These are phyloP conservation scores for Periglandula ipomoeae DNA, from an alignment of 2,329 filamentous ascomycete species.

Conservation along the genomic window DNA sequence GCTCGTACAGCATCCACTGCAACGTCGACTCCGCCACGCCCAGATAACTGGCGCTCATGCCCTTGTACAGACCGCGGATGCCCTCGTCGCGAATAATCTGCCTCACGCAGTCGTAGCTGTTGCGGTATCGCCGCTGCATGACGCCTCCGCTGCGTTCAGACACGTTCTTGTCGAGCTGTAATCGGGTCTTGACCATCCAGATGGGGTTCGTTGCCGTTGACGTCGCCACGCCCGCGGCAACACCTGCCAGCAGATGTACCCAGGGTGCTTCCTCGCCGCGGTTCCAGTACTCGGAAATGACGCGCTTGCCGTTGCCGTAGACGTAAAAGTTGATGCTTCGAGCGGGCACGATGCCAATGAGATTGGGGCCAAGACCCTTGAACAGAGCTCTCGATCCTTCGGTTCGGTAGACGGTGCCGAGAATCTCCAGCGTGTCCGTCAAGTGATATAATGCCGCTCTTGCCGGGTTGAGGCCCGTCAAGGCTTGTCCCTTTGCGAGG, in stretches of 20 bases:
- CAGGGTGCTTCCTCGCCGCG: conserved; percentile 58
- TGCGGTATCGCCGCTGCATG: conserved; percentile 63
- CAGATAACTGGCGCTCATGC: conserved; percentile 83
- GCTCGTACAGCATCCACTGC: conserved; percentile 92
- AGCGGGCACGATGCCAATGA: conserved; percentile 82
- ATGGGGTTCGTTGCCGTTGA: conserved; percentile 92
- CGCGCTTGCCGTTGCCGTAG: conserved; percentile 82
- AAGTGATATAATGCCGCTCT: conserved; percentile 66
- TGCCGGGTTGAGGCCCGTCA: conserved; percentile 45
- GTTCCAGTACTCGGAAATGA: conserved; percentile 69
- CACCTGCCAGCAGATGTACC: conserved; percentile 71
- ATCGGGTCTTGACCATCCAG: conserved; percentile 88
- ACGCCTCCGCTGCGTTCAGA: conserved; percentile 48
- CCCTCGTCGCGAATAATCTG: conserved; percentile 78
- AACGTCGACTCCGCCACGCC: conserved; percentile 84
- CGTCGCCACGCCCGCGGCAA: conserved; percentile 72
- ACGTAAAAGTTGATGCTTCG: conserved; percentile 89
- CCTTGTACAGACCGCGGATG: conserved; percentile 74
- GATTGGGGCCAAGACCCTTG: conserved; percentile 84
- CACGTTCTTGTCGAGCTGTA: conserved; percentile 84
- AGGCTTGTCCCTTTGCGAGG: conserved; percentile 44
- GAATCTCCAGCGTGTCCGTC: conserved; percentile 75
- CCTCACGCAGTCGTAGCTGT: conserved; percentile 77
- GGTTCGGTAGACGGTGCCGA: conserved; percentile 66
- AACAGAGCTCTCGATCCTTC: conserved; percentile 86